phyloP scores from a whole-genome alignment of 1,284 basidiomycete species.

The Marasmius tenuissimus region DNA sequence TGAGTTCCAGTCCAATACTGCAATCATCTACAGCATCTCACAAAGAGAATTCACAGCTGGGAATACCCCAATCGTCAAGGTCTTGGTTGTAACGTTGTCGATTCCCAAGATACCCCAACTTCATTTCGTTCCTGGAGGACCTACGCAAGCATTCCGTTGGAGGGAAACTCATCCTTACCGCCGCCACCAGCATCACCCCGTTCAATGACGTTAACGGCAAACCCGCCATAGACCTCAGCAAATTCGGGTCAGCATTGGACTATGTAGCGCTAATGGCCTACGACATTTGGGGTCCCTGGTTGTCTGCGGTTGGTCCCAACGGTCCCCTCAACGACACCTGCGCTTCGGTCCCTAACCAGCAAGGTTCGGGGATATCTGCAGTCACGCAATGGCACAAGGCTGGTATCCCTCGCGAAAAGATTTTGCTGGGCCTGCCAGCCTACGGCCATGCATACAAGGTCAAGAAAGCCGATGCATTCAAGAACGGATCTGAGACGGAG shows the following conservation, averaged over 20 bases:
- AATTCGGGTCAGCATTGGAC: constrained; percentile 61
- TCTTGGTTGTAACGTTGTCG: constrained; percentile 53
- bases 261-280: constrained; percentile 77
- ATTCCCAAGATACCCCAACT: constrained; percentile 50
- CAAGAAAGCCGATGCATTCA: constrained; percentile 28
- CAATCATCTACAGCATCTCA: neutral
- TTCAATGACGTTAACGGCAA: constrained; percentile 51
- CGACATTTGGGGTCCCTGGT: constrained; percentile 43
- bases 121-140: constrained; percentile 64
- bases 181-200: constrained; percentile 60
- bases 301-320: constrained; percentile 58
- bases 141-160: constrained; percentile 52
- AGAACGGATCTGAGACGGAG: constrained; percentile 24
- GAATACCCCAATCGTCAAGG: constrained; percentile 64
- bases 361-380: constrained; percentile 74
- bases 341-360: constrained; percentile 53
- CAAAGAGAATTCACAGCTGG: constrained; percentile 45
- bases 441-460: constrained; percentile 72
- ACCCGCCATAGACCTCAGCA: constrained; percentile 56
- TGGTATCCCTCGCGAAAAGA: constrained; percentile 67
- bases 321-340: constrained; percentile 84
- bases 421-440: constrained; percentile 79
- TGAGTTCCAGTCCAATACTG: constrained; percentile 29
- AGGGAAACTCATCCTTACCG: constrained; percentile 59
- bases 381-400: constrained; percentile 72